Conservation (phyloP, 371 early-diverging fungal species). For the Circinella umbellata region DNA sequence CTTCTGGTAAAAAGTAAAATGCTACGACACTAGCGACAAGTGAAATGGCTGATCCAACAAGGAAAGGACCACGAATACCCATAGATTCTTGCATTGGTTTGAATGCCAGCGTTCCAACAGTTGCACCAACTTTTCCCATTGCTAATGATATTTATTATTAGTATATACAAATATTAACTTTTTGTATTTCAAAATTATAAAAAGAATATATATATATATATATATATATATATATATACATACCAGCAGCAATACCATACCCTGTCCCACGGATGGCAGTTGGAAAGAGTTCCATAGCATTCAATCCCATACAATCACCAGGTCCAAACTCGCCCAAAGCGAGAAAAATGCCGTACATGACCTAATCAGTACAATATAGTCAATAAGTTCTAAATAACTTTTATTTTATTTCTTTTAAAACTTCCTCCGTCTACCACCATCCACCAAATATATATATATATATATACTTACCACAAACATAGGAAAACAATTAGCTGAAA, state of each 20-base stretch:
- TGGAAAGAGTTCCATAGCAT: conserved; percentile 60
- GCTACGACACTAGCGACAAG: conserved; percentile 37
- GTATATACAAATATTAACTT: too few relatives aligned
- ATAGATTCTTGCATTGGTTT: conserved; percentile 44
- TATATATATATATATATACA: conserved; percentile 10
- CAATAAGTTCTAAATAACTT: background rate
- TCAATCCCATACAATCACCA: conserved; percentile 62
- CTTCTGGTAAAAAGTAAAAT: conserved; percentile 38
- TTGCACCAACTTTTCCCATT: conserved; percentile 59
- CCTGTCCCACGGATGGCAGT: conserved; percentile 68
- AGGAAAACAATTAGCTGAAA: conserved; percentile 55
- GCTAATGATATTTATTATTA: conserved; percentile 18
- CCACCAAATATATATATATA: background rate
- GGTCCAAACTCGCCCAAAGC: conserved; percentile 62
- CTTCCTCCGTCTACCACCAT: too few relatives aligned
- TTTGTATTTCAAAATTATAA: background rate
- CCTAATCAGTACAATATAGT: conserved; percentile 15
- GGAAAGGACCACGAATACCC: conserved; percentile 43
- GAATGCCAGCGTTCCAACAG: conserved; percentile 49
- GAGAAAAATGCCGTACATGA: conserved; percentile 66
- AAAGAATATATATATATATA: background rate
- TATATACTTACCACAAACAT: conserved; percentile 54
- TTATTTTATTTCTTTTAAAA: background rate
- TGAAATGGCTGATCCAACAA: conserved; percentile 44
- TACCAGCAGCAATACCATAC: conserved; percentile 65